Base-by-base conservation (phyloP, 1,139 yeast species). In the Debaryomyces fabryi region DNA sequence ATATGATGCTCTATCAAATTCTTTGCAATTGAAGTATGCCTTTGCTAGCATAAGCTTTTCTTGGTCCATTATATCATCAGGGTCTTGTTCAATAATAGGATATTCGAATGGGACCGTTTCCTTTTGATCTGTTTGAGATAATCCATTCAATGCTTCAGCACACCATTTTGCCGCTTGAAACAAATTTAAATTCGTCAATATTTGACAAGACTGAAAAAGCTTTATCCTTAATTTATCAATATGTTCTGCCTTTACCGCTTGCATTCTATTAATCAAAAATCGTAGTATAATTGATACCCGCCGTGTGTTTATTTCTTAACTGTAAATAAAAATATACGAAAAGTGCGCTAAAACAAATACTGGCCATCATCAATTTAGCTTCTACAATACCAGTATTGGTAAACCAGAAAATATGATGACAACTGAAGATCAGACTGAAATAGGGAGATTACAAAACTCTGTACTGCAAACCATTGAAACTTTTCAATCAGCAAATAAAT, bases 161-260 rank as follows among this genome's bases (percentile, higher is more conserved):
- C 75, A 76, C 96, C 96, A 89, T 72, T 88, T 89, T 6, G 93
- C 79, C 0, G 90, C 83, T 49, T 85, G 86, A 58, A 76, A 78
- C 12, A 88, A 69, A 54, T 85, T 80, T 53, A 87, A 68, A 32
- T 69, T 63, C 6, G 69, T 51, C 13, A 76, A 62, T 21, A 55
- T 52, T 15, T 54, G 57, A 24, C 64, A 58, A 3, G 76, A 68
- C 6, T 56, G 58, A 52, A 56, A 62, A 10, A 72, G 56, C 23
- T 65, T 65, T 8, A 39, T 48, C 29, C 71, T 58, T 30, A 71
- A 55, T 34, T 53, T 54, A 12, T 48, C 52, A 20, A 49, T 45
- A 16, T 52, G 47, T n/a, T 44, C 51, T 42, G 39, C n/a, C 10
- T 42, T 42, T n/a, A 36, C 34, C 32, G 43, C 36, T 24, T 42